Base-by-base conservation (phyloP, 1,284 basidiomycete species). In the Malassezia furfur region DNA sequence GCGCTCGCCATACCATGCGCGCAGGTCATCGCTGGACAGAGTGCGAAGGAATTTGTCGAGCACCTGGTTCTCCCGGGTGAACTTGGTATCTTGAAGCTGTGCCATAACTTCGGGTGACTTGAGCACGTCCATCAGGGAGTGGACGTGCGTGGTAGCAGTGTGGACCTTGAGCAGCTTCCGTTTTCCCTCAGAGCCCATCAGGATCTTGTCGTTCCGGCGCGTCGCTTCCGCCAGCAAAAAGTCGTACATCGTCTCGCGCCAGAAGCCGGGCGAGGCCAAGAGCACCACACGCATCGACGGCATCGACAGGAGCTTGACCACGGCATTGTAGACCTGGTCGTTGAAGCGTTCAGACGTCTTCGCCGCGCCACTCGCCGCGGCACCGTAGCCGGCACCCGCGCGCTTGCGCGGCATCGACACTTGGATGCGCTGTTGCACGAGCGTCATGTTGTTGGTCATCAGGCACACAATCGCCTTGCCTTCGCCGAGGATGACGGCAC, bases 1-100 rank as follows among this genome's bases (percentile, higher is more conserved):
- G 44, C 87, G 83, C 38, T 93, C 90, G 0, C 94, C 93, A 75
- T 99, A 99, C 93, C 94, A 98, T 5, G 94, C 94, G 52, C 94
- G 82, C 78, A 91, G 84, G 75, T 96, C 91, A 69, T 98, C 91
- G 6, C 81, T 82, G 0, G 87, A 88, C 11, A 98, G 81, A 87
- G 93, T 96, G 76, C 96, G 96, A 61, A 65, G 62, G 50, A 74
- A 74, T 30, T 63, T 61, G 57, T 73, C 71, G 38, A 74, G 52
- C 48, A 74, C 53, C 55, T 66, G 64, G n/a, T 91, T 91, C 77
- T 98, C 94, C 49, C 87, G 81, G 0, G 94, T 91, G 77, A 98
- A 99, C 73, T 98, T 98, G 14, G 94, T 96, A 64, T 96, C 93
- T 73, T 93, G 91, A 50, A 98, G 77, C 64, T 87, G 88, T 3